Evolutionary conservation across 805 yeast genomes (phyloP), one percentile per base, ranked within the genome.

Genomic region (Starmerella bombi): DNA sequence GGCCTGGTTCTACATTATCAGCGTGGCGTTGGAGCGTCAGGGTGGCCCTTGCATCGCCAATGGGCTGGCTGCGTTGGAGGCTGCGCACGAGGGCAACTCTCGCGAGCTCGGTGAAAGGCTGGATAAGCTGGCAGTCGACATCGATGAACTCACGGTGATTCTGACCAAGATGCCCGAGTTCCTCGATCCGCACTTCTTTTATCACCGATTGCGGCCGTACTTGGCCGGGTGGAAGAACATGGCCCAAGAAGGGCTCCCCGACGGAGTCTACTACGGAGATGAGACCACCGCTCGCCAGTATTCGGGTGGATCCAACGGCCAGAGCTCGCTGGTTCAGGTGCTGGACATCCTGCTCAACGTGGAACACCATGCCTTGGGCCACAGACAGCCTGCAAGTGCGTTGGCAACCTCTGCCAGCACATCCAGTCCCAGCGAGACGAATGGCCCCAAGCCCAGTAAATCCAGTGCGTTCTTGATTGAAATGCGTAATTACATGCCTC

Each of bases 241-340:
- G 95, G 74, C 72, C 20, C 83, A 74, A 41, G 85, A 78, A 2
- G 96, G 96, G 0, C 66, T 86, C 43, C 75, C 76, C 12, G 60
- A 75, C 43, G 97, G 96, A 1, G 77, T 86, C 1, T 63, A 67
- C 36, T 86, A 86, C 56, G 93, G 93, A 20, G 65, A 70, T 40
- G 84, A 77, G 53, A 54, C 58, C 2, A 58, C 50, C 22, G 78
- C 74, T 37, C 64, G 78, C 50, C 56, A 60, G 25, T 78, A 71
- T 57, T 69, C 93, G 15, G 97, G 97, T 21, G 97, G 97, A 1
- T 81, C 94, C 3, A 86, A 86, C 57, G 96, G 94, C 0, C 97
- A 86, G 60, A 76, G 86, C 35, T 82, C 95, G 2, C 66, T 86
- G 52, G 80, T 88, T 47, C 96, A 86, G 61, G 77, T 84, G 20